phyloP scores from a whole-genome alignment of 2,329 filamentous ascomycete species.

The Ceratocystiopsis brevicomis region DNA sequence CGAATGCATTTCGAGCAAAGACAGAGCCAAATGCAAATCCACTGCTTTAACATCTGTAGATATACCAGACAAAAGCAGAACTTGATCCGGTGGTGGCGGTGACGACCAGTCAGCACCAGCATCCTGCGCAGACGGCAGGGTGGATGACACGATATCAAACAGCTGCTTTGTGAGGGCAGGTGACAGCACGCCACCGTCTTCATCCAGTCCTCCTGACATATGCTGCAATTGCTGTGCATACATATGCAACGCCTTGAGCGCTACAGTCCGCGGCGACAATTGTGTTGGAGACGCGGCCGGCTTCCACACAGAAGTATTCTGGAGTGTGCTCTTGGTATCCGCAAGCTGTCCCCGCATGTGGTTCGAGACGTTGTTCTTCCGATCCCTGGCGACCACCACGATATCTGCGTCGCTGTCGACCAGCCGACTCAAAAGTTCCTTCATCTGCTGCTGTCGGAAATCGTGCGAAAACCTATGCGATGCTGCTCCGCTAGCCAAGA shows the following conservation, averaged over 20 bases:
- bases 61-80: slow-evolving; percentile 10
- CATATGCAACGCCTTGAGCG: slow-evolving; percentile 43
- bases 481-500: slow-evolving; percentile 37
- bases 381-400: slow-evolving; percentile 39
- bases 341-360: slow-evolving; percentile 37
- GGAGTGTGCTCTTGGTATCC: slow-evolving; percentile 33
- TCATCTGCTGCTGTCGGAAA: slow-evolving; percentile 33
- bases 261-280: slow-evolving; percentile 44
- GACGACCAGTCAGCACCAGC: slow-evolving; percentile 9
- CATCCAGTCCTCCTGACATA: slow-evolving; percentile 19
- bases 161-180: slow-evolving; percentile 27
- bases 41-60: slow-evolving; percentile 16
- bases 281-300: slow-evolving; percentile 15
- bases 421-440: slow-evolving; percentile 35
- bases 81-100: not conserved
- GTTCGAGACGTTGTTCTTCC: slow-evolving; percentile 50
- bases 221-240: slow-evolving; percentile 32
- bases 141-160: slow-evolving; percentile 24
- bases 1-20: slow-evolving; percentile 34
- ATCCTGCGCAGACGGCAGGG: slow-evolving; percentile 13
- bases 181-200: slow-evolving; percentile 26
- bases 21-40: slow-evolving; percentile 26
- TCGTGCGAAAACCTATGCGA: slow-evolving; percentile 38
- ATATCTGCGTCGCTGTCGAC: slow-evolving; percentile 37
- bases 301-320: slow-evolving; percentile 41